phyloP scores from a whole-genome alignment of 257 asterid species.

The Gynochthodes officinalis region DNA sequence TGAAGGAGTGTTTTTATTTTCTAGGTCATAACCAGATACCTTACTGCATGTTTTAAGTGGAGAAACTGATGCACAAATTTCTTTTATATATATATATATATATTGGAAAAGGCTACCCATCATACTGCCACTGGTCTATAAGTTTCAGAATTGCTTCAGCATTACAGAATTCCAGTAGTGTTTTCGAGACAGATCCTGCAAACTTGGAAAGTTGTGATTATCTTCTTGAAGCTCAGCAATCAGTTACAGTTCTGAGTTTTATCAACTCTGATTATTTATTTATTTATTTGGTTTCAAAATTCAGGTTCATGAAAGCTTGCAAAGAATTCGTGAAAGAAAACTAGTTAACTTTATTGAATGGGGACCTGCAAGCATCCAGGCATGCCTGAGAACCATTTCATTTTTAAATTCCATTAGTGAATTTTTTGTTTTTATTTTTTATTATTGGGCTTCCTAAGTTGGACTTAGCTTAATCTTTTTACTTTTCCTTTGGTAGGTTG shows the following conservation, averaged over 20 bases:
- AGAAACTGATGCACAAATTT: neutral
- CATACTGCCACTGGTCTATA: neutral
- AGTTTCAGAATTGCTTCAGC: neutral
- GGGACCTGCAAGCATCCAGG: constrained; percentile 99
- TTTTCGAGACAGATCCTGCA: neutral
- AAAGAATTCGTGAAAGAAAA: constrained; percentile 95
- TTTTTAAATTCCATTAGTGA: constrained; percentile 5
- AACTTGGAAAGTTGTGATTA: neutral
- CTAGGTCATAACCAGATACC: neutral
- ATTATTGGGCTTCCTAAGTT: neutral
- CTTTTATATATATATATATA: too few species aligned
- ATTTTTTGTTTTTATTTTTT: neutral
- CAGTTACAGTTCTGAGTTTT: neutral
- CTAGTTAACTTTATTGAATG: constrained; percentile 97
- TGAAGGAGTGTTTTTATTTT: neutral
- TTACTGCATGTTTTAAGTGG: neutral
- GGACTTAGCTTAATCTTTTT: constrained; percentile 13
- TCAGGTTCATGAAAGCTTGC: constrained; percentile 98
- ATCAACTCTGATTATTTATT: constrained; percentile 11
- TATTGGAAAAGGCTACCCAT: neutral
- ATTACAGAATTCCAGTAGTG: neutral
- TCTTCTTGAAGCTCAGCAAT: constrained; percentile 7
- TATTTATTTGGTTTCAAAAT: constrained; percentile 25
- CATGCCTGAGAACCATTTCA: constrained; percentile 18
- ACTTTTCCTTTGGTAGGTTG: constrained; percentile 59